These are phyloP conservation scores for Xylaria intraflava DNA, from an alignment of 495 filamentous ascomycete species.

Conservation along the genomic window DNA sequence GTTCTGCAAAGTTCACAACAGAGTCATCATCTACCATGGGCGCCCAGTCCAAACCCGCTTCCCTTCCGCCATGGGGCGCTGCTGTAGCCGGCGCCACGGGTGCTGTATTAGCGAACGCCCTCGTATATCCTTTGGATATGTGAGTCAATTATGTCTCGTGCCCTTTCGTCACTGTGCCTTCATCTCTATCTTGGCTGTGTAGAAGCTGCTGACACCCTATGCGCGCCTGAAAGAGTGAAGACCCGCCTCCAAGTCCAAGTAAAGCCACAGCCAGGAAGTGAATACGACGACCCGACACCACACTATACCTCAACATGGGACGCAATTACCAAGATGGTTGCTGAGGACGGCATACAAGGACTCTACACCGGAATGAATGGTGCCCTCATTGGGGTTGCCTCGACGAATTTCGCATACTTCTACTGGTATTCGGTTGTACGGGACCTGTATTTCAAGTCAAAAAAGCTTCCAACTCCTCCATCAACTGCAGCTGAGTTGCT, in stretches of 20 bases:
- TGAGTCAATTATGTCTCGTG: conserved; percentile 38
- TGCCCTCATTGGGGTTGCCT: conserved; percentile 82
- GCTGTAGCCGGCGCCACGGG: conserved; percentile 90
- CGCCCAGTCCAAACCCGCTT: conserved; percentile 68
- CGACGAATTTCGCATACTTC: conserved; percentile 98
- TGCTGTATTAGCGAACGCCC: conserved; percentile 87
- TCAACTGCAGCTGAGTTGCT: conserved; percentile 81
- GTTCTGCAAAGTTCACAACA: background rate
- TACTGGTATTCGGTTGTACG: conserved; percentile 97
- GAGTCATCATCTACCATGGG: conserved; percentile 49
- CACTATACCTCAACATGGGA: conserved; percentile 85
- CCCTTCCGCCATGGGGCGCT: conserved; percentile 86
- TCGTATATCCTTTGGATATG: conserved; percentile 97
- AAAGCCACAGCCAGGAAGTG: conserved; percentile 51
- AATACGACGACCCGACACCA: conserved; percentile 37
- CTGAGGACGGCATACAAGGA: conserved; percentile 72
- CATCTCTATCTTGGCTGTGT: background rate
- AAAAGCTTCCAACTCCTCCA: conserved; percentile 55
- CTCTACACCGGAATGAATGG: conserved; percentile 87
- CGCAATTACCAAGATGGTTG: conserved; percentile 78
- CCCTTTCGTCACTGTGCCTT: background rate
- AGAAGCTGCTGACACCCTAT: conserved; percentile 7
- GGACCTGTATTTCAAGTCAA: conserved; percentile 67
- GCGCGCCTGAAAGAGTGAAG: conserved; percentile 61
- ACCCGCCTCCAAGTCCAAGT: conserved; percentile 96